phyloP scores from a whole-genome alignment of 2,329 filamentous ascomycete genomes.

The Sporothrix schenckii region DNA sequence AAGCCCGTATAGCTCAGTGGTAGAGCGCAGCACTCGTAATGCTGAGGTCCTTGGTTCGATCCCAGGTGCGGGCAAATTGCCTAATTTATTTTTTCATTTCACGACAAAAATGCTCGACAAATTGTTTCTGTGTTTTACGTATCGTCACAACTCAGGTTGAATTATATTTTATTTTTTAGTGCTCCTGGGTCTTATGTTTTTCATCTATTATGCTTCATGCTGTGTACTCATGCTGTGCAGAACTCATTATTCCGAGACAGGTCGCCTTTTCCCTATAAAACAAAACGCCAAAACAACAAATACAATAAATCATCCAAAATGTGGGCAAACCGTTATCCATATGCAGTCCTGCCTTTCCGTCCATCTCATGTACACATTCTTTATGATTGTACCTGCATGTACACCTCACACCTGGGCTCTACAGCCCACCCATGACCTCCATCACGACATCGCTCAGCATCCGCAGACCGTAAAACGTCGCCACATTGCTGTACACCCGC shows the following conservation, averaged over 20 bases:
- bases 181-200: not conserved
- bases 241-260: constrained; percentile 14
- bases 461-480: constrained; percentile 74
- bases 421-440: constrained; percentile 52
- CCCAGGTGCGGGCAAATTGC: constrained; percentile 33
- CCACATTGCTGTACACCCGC: constrained; percentile 72
- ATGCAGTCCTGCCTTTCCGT: not conserved
- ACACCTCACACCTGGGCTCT: not conserved
- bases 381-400: too few species aligned
- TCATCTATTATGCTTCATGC: constrained; percentile 14
- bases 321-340: not conserved
- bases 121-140: too few species aligned
- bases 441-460: constrained; percentile 79
- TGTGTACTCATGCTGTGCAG: constrained; percentile 1
- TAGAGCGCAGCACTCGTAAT: constrained; percentile 36
- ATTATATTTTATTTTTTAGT: not conserved
- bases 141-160: too few species aligned
- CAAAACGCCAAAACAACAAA: constrained; percentile 3
- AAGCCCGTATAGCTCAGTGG: constrained; percentile 36
- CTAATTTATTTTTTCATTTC: constrained; percentile 2
- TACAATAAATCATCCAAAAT: not conserved
- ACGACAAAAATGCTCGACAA: not conserved
- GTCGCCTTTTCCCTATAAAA: constrained; percentile 2
- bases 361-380: constrained; percentile 1
- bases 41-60: constrained; percentile 36